phyloP scores from a whole-genome alignment of 2,329 filamentous ascomycete genomes.

The Sporothrix curviconia region DNA sequence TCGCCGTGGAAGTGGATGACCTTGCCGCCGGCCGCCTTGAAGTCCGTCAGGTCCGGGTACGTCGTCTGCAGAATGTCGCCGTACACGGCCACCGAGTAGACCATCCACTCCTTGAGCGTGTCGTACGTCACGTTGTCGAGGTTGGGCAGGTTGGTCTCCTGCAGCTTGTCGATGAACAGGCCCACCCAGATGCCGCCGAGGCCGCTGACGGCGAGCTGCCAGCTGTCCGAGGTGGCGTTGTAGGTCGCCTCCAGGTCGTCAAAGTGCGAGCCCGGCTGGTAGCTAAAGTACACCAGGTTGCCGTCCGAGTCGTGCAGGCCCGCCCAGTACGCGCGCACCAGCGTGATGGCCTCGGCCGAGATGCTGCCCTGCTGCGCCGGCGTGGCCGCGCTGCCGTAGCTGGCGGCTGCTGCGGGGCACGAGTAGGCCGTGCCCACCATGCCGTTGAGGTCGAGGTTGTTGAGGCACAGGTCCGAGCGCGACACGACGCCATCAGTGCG shows the following conservation, averaged over 20 bases:
- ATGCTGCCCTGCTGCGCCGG: conserved; percentile 2
- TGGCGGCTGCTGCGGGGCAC: conserved; percentile 6
- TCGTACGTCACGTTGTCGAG: conserved; percentile 45
- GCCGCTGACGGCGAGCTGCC: conserved; percentile 21
- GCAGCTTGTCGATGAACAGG: conserved; percentile 10
- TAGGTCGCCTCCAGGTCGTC: background rate
- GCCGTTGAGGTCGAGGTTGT: conserved; percentile 39
- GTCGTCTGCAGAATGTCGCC: conserved; percentile 39
- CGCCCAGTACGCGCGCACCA: conserved; percentile 29
- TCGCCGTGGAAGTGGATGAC: conserved; percentile 48
- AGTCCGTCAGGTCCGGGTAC: conserved; percentile 40
- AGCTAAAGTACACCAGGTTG: conserved; percentile 30
- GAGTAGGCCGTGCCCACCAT: conserved; percentile 37
- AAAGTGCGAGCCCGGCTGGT: conserved; percentile 28
- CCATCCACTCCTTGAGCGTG: conserved; percentile 43
- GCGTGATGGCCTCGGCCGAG: conserved; percentile 14
- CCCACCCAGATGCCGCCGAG: conserved; percentile 29
- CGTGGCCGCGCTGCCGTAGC: background rate
- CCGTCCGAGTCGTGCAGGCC: conserved; percentile 33
- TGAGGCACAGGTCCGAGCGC: conserved; percentile 32
- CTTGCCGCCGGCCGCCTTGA: conserved; percentile 41
- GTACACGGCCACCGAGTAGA: conserved; percentile 40
- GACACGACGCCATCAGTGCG: conserved; percentile 20
- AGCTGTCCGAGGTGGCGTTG: conserved; percentile 23
- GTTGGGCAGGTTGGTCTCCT: background rate